Conservation (phyloP, 1,139 yeast genomes). For the Yamadazyma triangularis region DNA sequence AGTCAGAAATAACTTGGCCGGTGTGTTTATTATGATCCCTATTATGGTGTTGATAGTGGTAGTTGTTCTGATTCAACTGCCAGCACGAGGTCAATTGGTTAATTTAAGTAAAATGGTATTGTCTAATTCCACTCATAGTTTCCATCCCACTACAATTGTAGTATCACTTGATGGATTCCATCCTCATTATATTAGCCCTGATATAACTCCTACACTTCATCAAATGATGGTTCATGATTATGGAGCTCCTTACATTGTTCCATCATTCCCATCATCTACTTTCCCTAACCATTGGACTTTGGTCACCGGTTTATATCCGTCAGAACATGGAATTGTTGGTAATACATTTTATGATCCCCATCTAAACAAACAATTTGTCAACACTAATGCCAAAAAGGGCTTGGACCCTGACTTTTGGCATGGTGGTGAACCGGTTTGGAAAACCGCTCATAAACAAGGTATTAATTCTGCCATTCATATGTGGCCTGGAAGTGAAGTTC, state of each 20-base stretch:
- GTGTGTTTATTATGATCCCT: background rate
- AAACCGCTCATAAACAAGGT: conserved; percentile 64
- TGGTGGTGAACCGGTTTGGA: conserved; percentile 90
- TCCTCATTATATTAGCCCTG: conserved; percentile 75
- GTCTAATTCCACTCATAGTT: conserved; percentile 68
- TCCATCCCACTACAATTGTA: conserved; percentile 72
- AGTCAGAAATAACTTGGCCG: too few species aligned
- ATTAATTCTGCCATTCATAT: conserved; percentile 78
- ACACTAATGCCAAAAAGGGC: conserved; percentile 56
- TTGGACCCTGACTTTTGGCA: conserved; percentile 66
- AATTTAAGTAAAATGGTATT: conserved; percentile 11
- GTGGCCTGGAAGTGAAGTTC: conserved; percentile 95
- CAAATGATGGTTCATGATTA: conserved; percentile 48
- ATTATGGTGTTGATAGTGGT: background rate
- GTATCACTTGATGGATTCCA: conserved; percentile 86
- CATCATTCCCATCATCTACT: conserved; percentile 85
- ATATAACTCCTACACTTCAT: conserved; percentile 68
- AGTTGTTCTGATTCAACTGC: background rate
- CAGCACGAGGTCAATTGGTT: background rate
- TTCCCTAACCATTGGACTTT: conserved; percentile 92
- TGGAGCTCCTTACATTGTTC: conserved; percentile 80
- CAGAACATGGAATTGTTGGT: conserved; percentile 83
- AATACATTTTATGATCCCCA: conserved; percentile 72
- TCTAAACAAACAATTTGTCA: conserved; percentile 53
- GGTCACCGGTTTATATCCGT: conserved; percentile 80